A percentile compares a stretch with the other conserved stretches of the same genome.
These are phyloP conservation scores for Inosperma sp. DNA, from an alignment of 768 basidiomycete species.

Conservation along the genomic window DNA sequence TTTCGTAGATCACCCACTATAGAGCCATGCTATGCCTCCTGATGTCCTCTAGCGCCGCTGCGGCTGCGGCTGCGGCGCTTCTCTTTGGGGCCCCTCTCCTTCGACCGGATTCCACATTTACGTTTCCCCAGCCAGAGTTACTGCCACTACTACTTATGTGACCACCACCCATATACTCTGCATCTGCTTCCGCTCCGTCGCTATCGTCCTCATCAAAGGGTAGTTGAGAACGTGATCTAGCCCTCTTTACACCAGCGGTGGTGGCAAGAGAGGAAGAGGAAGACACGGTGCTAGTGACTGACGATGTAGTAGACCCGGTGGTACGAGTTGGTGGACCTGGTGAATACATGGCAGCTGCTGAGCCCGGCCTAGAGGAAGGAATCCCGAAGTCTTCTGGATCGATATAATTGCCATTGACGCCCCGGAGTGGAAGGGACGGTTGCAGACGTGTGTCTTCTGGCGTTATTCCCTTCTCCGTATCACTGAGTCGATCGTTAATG, in stretches of 20 bases:
- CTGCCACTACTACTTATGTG: slow-evolving; percentile 18
- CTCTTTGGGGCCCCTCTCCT: slow-evolving; percentile 39
- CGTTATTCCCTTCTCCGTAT: slow-evolving; percentile 38
- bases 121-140: slow-evolving; percentile 31
- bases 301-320: slow-evolving; percentile 25
- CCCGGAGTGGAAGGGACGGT: slow-evolving; percentile 28
- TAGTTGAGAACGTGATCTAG: slow-evolving; percentile 49
- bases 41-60: slow-evolving; percentile 45
- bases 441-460: slow-evolving; percentile 26
- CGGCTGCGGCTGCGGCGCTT: slow-evolving; percentile 24
- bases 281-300: slow-evolving; percentile 17
- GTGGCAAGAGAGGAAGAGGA: slow-evolving; percentile 23
- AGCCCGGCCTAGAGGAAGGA: slow-evolving; percentile 33
- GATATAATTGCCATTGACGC: slow-evolving; percentile 23
- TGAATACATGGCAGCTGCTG: slow-evolving; percentile 30
- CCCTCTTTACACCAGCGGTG: slow-evolving; percentile 38
- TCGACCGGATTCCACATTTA: slow-evolving; percentile 50
- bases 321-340: slow-evolving; percentile 30
- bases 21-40: slow-evolving; percentile 67
- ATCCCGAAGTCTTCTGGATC: slow-evolving; percentile 35
- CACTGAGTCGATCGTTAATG: slow-evolving; percentile 33
- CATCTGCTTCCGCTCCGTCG: slow-evolving; percentile 70
- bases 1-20: neutral
- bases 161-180: slow-evolving; percentile 45
- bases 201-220: slow-evolving; percentile 46